Evolutionary conservation across 352 stramenopile genomes (phyloP), one percentile per base, ranked within the genome.

Genomic region (Globisporangium nagaii): DNA sequence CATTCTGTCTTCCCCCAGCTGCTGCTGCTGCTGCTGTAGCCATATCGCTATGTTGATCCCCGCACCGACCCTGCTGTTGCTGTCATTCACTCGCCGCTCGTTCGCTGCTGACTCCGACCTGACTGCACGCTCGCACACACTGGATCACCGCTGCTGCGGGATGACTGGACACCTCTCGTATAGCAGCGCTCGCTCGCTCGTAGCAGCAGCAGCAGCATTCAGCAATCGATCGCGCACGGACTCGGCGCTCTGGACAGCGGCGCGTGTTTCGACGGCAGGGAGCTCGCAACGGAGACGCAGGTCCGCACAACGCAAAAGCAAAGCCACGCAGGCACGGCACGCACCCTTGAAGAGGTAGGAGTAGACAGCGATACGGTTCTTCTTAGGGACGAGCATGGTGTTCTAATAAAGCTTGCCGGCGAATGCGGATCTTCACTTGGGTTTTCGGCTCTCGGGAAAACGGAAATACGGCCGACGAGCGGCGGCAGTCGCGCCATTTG

Each of bases 341-440:
- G 67, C 70, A 90, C 77, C 78, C 74, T 97, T 96, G 78, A 97
- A 97, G 51, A 99, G 95, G 90, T 99, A 98, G 56, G 88, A 98
- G 87, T 98, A 99, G 68, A 98, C 94, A 74, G 93, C 94, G 75
- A 99, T 98, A 73, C 96, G 95, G 88, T 98, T 98, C 79, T 97
- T 96, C 86, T 99, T 99, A 51, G 95, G 86, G 78, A 99, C 84
- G 76, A 94, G 84, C 84, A 93, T 93, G 72, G 64, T 90, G 62
- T 56, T 77, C 65, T 82, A 80, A 79, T 69, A 88, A 88, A 91
- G 77, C 80, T 93, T 93, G 83, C 83, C 83, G 83, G 83, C 80
- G 70, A 90, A 76, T 90, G 83, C 83, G 83, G 83, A 88, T 93
- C 83, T 93, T 82, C 81, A 87, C 80, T 68, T 73, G 71, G 70